Percentiles rank a stretch among this genome's conserved stretches.
Evolutionary conservation across 148 eudicot genomes (phyloP).

Genomic region (Silene uniflora): DNA sequence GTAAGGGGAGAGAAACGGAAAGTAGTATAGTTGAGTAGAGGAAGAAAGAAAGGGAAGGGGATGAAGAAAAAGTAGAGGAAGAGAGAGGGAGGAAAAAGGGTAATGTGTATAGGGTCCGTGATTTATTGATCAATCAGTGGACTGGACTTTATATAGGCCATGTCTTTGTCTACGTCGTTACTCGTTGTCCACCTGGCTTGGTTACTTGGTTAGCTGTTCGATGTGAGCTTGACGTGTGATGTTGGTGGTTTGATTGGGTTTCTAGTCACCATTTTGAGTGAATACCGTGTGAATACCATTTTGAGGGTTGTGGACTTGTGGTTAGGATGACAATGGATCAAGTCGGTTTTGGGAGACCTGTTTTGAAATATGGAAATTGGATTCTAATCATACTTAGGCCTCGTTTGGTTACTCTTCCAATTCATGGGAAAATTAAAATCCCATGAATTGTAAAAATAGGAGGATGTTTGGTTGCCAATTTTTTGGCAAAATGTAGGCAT

Average conservation of each 20-base stretch:
- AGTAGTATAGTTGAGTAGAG: not conserved
- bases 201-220: not conserved
- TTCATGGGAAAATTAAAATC: too few species aligned
- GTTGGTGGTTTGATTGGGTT: too few species aligned
- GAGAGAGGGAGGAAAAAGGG: not conserved
- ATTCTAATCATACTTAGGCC: too few species aligned
- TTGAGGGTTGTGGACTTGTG: too few species aligned
- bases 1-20: not conserved
- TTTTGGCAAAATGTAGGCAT: too few species aligned
- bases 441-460: too few species aligned
- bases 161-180: not conserved
- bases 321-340: too few species aligned
- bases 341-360: too few species aligned
- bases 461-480: too few species aligned
- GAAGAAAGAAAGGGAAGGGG: not conserved
- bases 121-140: not conserved
- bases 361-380: too few species aligned
- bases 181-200: not conserved
- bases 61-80: slow-evolving; percentile 5
- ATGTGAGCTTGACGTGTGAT: not conserved
- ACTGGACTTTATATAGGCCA: not conserved
- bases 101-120: not conserved
- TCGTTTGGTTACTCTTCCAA: too few species aligned
- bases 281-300: too few species aligned
- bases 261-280: not conserved